Evolutionary conservation across 2,329 filamentous ascomycete species (phyloP), one percentile per base, ranked within the genome.

Genomic region (Fusarium nurragi): DNA sequence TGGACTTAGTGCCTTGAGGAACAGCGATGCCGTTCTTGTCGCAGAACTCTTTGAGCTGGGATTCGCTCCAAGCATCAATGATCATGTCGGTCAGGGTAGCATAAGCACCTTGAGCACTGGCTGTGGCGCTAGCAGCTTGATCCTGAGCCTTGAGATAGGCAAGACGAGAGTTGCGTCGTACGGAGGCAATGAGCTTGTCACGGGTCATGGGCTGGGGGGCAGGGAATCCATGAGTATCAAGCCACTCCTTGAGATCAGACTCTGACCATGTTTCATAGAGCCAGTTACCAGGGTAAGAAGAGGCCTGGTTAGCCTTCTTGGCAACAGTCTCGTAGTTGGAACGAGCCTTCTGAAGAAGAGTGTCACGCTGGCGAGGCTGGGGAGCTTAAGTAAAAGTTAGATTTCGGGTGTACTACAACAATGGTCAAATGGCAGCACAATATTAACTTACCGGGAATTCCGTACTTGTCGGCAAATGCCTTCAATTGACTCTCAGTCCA

Each of bases 401-500:
- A 16, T 30, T 30, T 23, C 6, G 5, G 21, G 11, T 14, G 2
- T 14, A 25, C 10, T n/a, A 4, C 5, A 8, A n/a, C 9, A 1
- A 14, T 8, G 7, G 14, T 16, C 32, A n/a, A 12, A 25, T 8
- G 11, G n/a, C 10, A 13, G 19, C n/a, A 21, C 4, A 5, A 16
- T 8, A 21, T 14, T 6, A 64, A 30, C 77, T 38, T 77, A 86
- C 84, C 83, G 56, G 93, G 92, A 71, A 99, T 93, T 65, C 86
- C 86, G 77, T 98, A 87, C 77, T 90, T 90, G 77, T 98, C 94
- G 65, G 93, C 90, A 79, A 98, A 98, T 3, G 91, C 81, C 84
- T 98, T 97, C 69, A 99, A 84, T 76, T 96, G 90, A 67, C 93
- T 97, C 56, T 98, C 94, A 68, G 90, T 89, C 92, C 94, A 97